Evolutionary conservation across 805 yeast genomes (phyloP).

Genomic region (Scheffersomyces stipitis): DNA sequence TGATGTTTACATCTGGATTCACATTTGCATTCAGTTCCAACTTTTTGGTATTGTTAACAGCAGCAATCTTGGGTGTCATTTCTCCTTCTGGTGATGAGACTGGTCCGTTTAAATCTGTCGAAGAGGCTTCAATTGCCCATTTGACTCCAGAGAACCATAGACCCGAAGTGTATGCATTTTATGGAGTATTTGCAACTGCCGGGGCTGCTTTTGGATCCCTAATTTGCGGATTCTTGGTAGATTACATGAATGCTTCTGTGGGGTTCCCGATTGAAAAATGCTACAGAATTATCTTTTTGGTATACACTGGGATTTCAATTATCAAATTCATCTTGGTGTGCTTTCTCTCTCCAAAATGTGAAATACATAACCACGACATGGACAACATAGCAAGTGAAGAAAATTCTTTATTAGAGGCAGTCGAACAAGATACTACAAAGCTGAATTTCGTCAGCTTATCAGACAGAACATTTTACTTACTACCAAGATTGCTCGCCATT

Average conservation of each 20-base stretch:
- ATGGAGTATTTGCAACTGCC: constrained; percentile 63
- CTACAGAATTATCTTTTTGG: constrained; percentile 56
- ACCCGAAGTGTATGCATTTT: constrained; percentile 74
- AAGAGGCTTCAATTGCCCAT: constrained; percentile 81
- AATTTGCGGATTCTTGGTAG: constrained; percentile 59
- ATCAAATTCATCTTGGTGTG: constrained; percentile 52
- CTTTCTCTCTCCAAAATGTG: constrained; percentile 54
- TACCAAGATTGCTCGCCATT: constrained; percentile 51
- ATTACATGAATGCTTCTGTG: constrained; percentile 32
- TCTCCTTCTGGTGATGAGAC: constrained; percentile 90
- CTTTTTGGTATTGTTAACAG: constrained; percentile 55
- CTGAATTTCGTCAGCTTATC: constrained; percentile 36
- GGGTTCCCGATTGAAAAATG: constrained; percentile 38
- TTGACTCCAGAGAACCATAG: constrained; percentile 63
- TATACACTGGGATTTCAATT: constrained; percentile 56
- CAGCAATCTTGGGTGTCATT: constrained; percentile 82
- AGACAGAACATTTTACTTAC: constrained; percentile 39
- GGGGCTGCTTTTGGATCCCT: constrained; percentile 79
- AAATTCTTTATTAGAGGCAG: constrained; percentile 4
- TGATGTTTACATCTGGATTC: constrained; percentile 70
- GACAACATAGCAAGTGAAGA: constrained; percentile 4
- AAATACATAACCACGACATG: constrained; percentile 25
- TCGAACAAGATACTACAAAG: constrained; percentile 9
- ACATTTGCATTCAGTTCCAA: constrained; percentile 58
- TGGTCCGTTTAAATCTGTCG: constrained; percentile 86